These are phyloP conservation scores for Cystofilobasidium capitatum DNA, from an alignment of 768 basidiomycete species.

Conservation along the genomic window DNA sequence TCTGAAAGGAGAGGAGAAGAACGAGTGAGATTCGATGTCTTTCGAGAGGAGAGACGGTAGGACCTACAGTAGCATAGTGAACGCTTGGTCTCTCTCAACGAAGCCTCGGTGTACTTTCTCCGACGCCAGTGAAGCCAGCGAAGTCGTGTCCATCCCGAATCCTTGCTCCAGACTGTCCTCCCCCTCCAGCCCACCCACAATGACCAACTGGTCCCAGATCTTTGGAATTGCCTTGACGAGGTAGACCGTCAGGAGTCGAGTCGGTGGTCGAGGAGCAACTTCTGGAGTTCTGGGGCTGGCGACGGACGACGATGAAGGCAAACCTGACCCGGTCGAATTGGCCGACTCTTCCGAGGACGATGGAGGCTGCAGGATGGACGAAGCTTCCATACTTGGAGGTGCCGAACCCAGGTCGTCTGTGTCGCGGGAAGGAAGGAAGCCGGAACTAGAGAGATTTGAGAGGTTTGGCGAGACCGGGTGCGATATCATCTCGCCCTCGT, in stretches of 20 bases:
- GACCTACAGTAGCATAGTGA: not conserved
- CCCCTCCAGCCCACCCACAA: not conserved
- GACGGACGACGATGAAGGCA: not conserved
- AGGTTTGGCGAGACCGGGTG: not conserved
- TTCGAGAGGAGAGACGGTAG: not conserved
- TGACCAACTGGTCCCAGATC: not conserved
- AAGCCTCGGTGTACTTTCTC: not conserved
- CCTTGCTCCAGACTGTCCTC: not conserved
- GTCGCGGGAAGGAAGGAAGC: not conserved
- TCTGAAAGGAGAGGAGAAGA: not conserved
- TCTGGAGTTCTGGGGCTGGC: not conserved
- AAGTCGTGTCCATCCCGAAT: not conserved
- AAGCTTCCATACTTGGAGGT: not conserved
- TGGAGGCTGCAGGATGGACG: not conserved
- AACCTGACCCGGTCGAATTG: not conserved
- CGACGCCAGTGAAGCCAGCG: not conserved
- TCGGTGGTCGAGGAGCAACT: not conserved
- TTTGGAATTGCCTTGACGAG: not conserved
- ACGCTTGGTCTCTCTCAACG: not conserved
- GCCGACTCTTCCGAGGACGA: not conserved
- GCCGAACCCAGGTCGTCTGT: not conserved
- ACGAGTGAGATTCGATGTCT: not conserved
- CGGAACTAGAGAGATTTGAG: not conserved
- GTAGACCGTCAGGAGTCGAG: not conserved
- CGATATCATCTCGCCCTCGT: not conserved